Evolutionary conservation across 2,329 filamentous ascomycete genomes (phyloP).

Genomic region (Colletotrichum phormii): DNA sequence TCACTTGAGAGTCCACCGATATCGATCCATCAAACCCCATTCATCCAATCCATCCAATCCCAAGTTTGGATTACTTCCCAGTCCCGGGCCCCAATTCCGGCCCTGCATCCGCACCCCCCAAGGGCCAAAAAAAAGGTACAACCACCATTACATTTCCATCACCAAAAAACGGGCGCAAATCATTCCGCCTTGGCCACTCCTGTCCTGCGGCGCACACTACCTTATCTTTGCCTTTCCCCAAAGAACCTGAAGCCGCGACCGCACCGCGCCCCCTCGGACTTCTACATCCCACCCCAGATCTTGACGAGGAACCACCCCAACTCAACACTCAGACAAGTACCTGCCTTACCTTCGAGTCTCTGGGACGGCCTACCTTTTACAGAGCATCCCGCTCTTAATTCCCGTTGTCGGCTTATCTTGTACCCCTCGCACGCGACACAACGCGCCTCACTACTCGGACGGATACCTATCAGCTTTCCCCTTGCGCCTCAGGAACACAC

Average conservation of each 20-base stretch:
- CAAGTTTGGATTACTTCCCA: conserved; percentile 31
- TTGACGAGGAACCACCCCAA: neutral
- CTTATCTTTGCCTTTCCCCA: conserved; percentile 29
- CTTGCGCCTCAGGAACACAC: conserved; percentile 8
- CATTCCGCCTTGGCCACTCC: conserved; percentile 33
- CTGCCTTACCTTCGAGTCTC: too few species aligned
- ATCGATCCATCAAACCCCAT: conserved; percentile 31
- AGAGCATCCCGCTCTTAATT: conserved; percentile 2
- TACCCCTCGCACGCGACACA: conserved; percentile 16
- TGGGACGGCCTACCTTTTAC: too few species aligned
- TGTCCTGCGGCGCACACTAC: conserved; percentile 22
- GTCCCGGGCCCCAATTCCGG: conserved; percentile 21
- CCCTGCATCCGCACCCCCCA: conserved; percentile 19
- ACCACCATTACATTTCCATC: conserved; percentile 30
- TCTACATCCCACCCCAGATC: conserved; percentile 27
- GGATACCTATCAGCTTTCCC: neutral
- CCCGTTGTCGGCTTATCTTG: conserved; percentile 27
- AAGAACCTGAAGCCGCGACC: neutral
- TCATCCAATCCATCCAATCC: conserved; percentile 32
- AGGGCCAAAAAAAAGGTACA: neutral
- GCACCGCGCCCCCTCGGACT: conserved; percentile 16
- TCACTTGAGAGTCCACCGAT: conserved; percentile 58
- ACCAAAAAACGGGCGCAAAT: conserved; percentile 38
- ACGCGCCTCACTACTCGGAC: neutral
- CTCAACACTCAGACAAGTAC: neutral